Percentiles rank a stretch among this genome's conserved stretches.
phyloP scores from a whole-genome alignment of 2,329 filamentous ascomycete species.

The Xylaria sp. region DNA sequence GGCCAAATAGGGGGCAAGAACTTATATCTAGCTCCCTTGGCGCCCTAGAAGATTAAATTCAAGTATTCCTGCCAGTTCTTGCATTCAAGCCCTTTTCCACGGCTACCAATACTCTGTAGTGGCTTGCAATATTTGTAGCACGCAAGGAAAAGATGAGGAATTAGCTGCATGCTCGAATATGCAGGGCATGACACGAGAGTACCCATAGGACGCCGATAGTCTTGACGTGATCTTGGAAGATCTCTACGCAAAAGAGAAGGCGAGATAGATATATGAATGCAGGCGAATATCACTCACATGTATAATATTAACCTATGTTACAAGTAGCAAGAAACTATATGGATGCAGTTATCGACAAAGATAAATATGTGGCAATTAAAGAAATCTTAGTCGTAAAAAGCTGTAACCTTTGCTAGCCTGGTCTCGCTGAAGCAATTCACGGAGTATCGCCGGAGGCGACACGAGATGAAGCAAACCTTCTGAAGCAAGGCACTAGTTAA shows the following conservation, averaged over 20 bases:
- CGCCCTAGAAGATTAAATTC: too few relatives aligned
- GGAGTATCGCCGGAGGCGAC: background rate
- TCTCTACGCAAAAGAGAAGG: background rate
- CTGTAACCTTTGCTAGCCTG: background rate
- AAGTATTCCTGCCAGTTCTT: too few relatives aligned
- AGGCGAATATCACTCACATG: background rate
- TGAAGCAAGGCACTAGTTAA: slow-evolving; percentile 3
- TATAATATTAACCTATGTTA: background rate
- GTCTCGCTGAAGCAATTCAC: background rate
- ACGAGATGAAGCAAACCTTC: background rate
- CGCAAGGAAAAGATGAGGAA: background rate
- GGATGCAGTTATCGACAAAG: background rate
- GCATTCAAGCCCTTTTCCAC: too few relatives aligned
- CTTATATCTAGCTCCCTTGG: too few relatives aligned
- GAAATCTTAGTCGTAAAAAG: background rate
- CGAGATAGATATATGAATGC: background rate
- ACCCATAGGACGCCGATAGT: background rate
- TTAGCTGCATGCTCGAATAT: background rate
- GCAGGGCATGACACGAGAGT: background rate
- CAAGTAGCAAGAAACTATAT: background rate
- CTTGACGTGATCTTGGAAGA: background rate
- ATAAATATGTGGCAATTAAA: background rate
- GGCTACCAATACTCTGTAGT: background rate
- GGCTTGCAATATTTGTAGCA: background rate
- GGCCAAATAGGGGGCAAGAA: too few relatives aligned